A percentile compares a stretch with the other conserved stretches of the same genome.
Evolutionary conservation across 2,329 filamentous ascomycete species (phyloP).

Genomic region (Colletotrichum agaves): DNA sequence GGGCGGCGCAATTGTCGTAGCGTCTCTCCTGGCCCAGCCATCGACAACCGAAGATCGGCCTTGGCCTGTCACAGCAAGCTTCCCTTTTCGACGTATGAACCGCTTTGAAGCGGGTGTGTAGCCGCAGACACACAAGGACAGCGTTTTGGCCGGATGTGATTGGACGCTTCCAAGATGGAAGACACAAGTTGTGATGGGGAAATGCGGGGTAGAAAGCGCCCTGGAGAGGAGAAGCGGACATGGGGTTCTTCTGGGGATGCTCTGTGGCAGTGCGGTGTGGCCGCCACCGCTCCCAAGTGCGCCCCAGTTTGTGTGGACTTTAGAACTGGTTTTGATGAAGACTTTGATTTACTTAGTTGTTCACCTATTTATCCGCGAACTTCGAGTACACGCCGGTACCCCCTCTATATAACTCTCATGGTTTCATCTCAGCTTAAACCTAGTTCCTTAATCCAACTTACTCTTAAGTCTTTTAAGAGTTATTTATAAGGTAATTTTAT

Average conservation of each 20-base stretch:
- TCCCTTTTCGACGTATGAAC: neutral
- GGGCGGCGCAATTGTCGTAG: slow-evolving; percentile 25
- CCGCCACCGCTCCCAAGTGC: too few species aligned
- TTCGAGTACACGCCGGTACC: too few species aligned
- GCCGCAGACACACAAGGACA: slow-evolving; percentile 11
- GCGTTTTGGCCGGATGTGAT: neutral
- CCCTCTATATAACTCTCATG: too few species aligned
- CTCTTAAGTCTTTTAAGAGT: too few species aligned
- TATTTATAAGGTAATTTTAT: too few species aligned
- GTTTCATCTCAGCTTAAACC: too few species aligned
- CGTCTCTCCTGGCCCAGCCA: neutral
- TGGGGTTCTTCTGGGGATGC: slow-evolving; percentile 13
- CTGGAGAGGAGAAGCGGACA: slow-evolving; percentile 18
- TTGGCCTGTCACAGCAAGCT: slow-evolving; percentile 2
- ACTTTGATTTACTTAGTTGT: too few species aligned
- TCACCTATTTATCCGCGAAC: too few species aligned
- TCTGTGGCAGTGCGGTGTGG: too few species aligned
- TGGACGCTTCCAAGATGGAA: slow-evolving; percentile 10
- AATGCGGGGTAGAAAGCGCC: slow-evolving; percentile 28
- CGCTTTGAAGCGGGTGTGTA: slow-evolving; percentile 32
- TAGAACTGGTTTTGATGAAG: too few species aligned
- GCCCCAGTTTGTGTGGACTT: too few species aligned
- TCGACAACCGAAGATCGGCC: neutral
- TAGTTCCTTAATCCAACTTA: too few species aligned
- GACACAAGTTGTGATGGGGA: slow-evolving; percentile 28